Base-by-base conservation (phyloP, 192 early-diverging fungal species). In the Martensiomyces pterosporus region DNA sequence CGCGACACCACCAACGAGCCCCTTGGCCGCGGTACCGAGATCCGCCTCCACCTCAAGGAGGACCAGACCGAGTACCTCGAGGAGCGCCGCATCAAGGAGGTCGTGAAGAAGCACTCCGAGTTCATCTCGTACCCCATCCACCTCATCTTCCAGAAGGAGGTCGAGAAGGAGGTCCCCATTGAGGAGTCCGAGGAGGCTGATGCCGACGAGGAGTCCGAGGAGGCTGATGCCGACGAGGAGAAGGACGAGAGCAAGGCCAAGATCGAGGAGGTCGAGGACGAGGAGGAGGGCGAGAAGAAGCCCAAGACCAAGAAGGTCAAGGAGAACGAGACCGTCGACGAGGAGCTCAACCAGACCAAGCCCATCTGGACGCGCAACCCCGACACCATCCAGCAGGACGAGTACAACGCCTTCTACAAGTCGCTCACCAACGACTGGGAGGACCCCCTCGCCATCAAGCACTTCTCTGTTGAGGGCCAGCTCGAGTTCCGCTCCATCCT, bases 31-130 rank as follows among this genome's bases (percentile, higher is more conserved):
- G 97, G 97, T 81, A 85, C 87, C 57, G 84, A 91, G 76, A 90
- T 99, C 76, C 86, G 86, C 58, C 87, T 99, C 55, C 83, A 82
- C 87, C 81, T 99, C 77, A 99, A 99, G 88, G 97, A 99, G 78
- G 94, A 97, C 76, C 91, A 91, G 75, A 54, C 84, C 49, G 94
- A 98, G 78, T 98, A 94, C 81, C 87, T 98, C 58, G 94, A 98
- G 80, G 94, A 97, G 85, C 90, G 90, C 80, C 86, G 85, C 66
- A 95, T 99, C 80, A 95, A 97, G 84, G 94, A 98, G 67, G 88
- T 97, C 50, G 88, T 99, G 78, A 97, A 98, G 88, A 97, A 96
- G 87, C 93, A 99, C 89, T 99, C 97, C 57, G 95, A 98, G 73
- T 99, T 98, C 80, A 99, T 99, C 65, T 86, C 86, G 50, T 97